Percentiles rank a stretch among this genome's conserved stretches.
These are phyloP conservation scores for Candida ipomoeae DNA, from an alignment of 805 yeast species.

Conservation along the genomic window DNA sequence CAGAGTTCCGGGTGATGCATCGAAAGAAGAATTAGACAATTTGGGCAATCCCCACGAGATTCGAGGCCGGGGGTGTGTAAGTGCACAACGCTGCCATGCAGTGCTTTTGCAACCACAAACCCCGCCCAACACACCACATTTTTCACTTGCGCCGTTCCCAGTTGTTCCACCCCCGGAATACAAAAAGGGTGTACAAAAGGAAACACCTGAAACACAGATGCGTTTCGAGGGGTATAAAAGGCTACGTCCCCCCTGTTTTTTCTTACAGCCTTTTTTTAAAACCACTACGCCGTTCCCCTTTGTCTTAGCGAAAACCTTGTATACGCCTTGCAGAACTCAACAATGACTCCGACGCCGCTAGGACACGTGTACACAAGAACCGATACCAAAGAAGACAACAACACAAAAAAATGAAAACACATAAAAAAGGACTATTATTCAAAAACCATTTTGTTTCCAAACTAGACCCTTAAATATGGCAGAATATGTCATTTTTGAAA, in stretches of 20 bases:
- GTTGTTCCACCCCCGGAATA: background rate
- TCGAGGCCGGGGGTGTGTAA: background rate
- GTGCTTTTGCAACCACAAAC: conserved; percentile 4
- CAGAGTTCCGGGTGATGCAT: background rate
- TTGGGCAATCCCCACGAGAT: background rate
- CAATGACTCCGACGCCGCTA: background rate
- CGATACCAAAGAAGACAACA: too few species aligned
- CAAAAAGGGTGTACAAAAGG: background rate
- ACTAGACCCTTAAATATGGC: background rate
- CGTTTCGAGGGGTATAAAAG: background rate
- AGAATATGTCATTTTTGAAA: background rate
- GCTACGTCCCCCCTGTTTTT: background rate
- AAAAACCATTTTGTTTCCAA: too few species aligned
- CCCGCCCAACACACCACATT: background rate
- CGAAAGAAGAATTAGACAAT: background rate
- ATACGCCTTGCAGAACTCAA: too few species aligned
- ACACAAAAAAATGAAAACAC: too few species aligned
- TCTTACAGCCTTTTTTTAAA: background rate
- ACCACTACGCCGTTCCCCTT: too few species aligned
- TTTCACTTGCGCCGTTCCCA: background rate
- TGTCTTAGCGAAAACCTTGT: too few species aligned
- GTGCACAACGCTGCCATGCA: background rate
- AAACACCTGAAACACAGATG: background rate
- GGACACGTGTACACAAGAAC: background rate
- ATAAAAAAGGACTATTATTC: too few species aligned